These are phyloP conservation scores for Alternaria sp. DNA, from an alignment of 2,329 filamentous ascomycete genomes.

Conservation along the genomic window DNA sequence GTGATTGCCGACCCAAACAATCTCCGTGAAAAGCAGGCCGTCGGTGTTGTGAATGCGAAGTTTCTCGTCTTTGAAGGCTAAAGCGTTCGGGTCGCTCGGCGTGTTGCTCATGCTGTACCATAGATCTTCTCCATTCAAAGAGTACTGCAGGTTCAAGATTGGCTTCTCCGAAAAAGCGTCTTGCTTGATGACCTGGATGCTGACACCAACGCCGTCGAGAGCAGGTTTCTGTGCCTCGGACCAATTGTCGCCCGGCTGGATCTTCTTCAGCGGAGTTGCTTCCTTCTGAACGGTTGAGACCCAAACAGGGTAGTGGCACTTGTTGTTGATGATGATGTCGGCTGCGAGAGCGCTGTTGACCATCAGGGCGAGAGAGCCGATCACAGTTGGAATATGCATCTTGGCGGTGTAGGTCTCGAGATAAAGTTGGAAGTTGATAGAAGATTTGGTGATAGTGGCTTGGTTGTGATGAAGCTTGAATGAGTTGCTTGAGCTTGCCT, in stretches of 20 bases:
- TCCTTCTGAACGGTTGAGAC: slow-evolving; percentile 23
- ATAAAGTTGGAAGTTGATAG: not conserved
- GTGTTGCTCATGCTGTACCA: slow-evolving; percentile 34
- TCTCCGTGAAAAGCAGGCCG: slow-evolving; percentile 7
- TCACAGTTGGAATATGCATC: slow-evolving; percentile 26
- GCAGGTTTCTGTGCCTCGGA: slow-evolving; percentile 23
- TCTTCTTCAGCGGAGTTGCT: not conserved
- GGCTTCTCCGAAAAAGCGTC: slow-evolving; percentile 23
- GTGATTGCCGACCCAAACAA: slow-evolving; percentile 26
- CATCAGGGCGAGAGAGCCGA: slow-evolving; percentile 21
- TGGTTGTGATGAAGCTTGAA: not conserved
- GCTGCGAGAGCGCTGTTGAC: slow-evolving; percentile 19
- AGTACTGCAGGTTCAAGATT: slow-evolving; percentile 33
- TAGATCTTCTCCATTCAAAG: slow-evolving; percentile 19
- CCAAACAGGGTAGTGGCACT: slow-evolving; percentile 32
- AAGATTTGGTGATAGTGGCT: not conserved
- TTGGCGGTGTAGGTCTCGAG: not conserved
- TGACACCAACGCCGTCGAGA: slow-evolving; percentile 19
- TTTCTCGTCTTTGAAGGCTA: slow-evolving; percentile 27
- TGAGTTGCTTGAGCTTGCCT: not conserved
- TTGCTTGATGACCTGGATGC: slow-evolving; percentile 30
- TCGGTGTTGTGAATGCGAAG: slow-evolving; percentile 19
- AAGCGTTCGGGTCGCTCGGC: slow-evolving; percentile 12
- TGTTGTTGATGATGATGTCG: slow-evolving; percentile 29
- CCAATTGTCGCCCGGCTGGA: slow-evolving; percentile 11